Evolutionary conservation across 1,284 basidiomycete species (phyloP).

Genomic region (Cryptococcus sp.): DNA sequence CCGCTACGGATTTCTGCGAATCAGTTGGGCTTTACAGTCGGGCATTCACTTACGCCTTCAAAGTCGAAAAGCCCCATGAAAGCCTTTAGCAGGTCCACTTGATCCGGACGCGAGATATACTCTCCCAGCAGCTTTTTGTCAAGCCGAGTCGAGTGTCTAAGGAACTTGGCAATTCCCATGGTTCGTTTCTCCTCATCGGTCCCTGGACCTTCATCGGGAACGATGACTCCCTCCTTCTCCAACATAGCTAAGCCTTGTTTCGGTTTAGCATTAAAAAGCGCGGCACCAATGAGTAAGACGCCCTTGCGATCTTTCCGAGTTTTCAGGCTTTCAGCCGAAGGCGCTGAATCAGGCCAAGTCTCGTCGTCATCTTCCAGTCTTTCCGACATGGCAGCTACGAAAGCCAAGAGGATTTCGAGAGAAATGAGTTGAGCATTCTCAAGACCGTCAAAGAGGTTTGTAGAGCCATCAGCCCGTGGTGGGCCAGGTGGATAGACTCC

Average conservation of each 20-base stretch:
- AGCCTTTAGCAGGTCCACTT: constrained; percentile 75
- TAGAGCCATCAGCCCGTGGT: constrained; percentile 32
- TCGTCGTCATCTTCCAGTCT: constrained; percentile 66
- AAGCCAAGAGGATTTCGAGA: constrained; percentile 80
- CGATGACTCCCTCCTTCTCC: constrained; percentile 79
- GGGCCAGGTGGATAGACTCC: constrained; percentile 64
- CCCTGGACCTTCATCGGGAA: constrained; percentile 29
- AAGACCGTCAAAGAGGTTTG: constrained; percentile 56
- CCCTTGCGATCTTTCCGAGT: constrained; percentile 80
- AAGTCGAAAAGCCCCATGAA: constrained; percentile 92
- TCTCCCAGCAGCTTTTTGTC: constrained; percentile 95
- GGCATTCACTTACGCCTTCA: constrained; percentile 59
- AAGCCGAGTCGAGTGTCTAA: constrained; percentile 78
- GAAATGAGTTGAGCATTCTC: constrained; percentile 81
- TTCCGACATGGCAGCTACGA: constrained; percentile 82
- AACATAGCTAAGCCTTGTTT: constrained; percentile 87
- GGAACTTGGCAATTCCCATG: constrained; percentile 63
- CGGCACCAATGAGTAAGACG: constrained; percentile 75
- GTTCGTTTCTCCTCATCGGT: constrained; percentile 37
- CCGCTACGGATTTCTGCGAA: constrained; percentile 80
- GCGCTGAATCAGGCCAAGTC: constrained; percentile 60
- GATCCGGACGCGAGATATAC: constrained; percentile 85
- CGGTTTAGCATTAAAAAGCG: constrained; percentile 92
- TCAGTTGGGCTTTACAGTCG: constrained; percentile 7
- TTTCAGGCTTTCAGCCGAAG: constrained; percentile 59